Percentiles rank a stretch among this genome's conserved stretches.
phyloP scores from a whole-genome alignment of 2,329 filamentous ascomycete species.

The Colletotrichum sp. region DNA sequence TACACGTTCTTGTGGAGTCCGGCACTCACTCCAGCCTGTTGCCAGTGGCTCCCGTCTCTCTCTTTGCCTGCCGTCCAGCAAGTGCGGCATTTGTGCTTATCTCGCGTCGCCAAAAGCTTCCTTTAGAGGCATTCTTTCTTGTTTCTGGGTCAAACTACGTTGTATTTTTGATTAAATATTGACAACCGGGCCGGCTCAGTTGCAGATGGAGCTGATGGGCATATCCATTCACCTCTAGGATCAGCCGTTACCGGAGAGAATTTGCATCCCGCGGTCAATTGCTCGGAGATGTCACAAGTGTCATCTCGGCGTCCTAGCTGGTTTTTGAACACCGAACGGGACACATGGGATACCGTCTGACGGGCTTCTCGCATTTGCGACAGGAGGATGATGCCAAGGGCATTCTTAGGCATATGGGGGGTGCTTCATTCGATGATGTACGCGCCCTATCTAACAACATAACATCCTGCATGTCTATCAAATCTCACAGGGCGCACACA shows the following conservation, averaged over 20 bases:
- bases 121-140: neutral
- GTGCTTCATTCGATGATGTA: neutral
- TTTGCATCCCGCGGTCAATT: neutral
- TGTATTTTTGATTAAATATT: neutral
- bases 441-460: neutral
- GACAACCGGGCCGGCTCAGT: neutral
- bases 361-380: neutral
- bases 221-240: neutral
- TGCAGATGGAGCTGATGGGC: neutral
- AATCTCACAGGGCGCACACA: neutral
- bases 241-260: slow-evolving; percentile 13
- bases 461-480: neutral
- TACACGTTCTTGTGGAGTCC: neutral
- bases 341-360: neutral
- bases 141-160: neutral
- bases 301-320: neutral
- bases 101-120: neutral
- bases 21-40: neutral
- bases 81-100: slow-evolving; percentile 19
- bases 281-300: neutral
- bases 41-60: neutral
- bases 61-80: neutral
- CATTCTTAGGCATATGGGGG: neutral
- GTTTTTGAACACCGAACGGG: neutral
- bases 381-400: neutral